Evolutionary conservation across 805 yeast species (phyloP), one percentile per base, ranked within the genome.

Genomic region (Saturnispora halmiae): DNA sequence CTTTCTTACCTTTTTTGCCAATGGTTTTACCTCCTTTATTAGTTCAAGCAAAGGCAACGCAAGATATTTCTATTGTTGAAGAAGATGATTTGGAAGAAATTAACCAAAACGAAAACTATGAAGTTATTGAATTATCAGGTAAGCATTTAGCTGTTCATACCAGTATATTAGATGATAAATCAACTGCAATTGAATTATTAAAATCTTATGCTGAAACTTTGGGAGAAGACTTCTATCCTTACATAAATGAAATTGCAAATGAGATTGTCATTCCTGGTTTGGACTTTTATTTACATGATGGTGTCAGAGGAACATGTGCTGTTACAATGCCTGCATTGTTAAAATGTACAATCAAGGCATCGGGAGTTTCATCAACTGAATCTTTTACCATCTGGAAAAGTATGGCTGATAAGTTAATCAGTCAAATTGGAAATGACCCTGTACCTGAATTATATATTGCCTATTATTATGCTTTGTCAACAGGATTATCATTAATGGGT

Each of bases 121-220:
- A 92, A 55, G 92, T 92, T 34, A 79, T 92, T 41, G 86, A 86
- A 51, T 67, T 88, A 34, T 78, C 85, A 24, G 98, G 97, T 40
- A 88, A 86, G 60, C 88, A 85, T 54, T 77, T 92, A 53, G 97
- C 96, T 18, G 86, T 92, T 39, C 95, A 90, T 57, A 88, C 96
- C 3, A 86, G 96, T 10, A 68, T 84, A n/a, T 69, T 92, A 44
- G 98, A 92, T 56, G 97, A 90, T 48, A 92, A 92, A 63, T 88
- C 85, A 3, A 73, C 81, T 32, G 96, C 97, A 6, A 84, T 92
- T 68, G 96, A 90, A 55, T 66, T 90, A 39, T 66, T 92, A 40
- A 75, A 85, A 48, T 75, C 80, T 5, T 92, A 92, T 56, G 94
- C 96, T 13, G 78, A 81, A 36, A 82, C 83, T 46, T 71, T 92